Conservation (phyloP, 805 yeast genomes). For the Kregervanrija fluxuum region DNA sequence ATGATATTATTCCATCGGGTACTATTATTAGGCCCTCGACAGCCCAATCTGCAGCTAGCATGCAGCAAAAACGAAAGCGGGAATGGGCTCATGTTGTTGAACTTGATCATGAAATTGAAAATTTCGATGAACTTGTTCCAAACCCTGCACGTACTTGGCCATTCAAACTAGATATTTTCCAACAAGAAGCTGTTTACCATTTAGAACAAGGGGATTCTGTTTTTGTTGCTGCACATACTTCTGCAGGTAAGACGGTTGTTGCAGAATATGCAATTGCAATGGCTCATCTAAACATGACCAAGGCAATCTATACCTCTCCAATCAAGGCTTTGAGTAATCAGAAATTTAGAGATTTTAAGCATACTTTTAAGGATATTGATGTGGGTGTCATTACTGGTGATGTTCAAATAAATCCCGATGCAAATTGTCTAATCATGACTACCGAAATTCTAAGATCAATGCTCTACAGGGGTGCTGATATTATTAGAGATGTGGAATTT, state of each 20-base stretch:
- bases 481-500: conserved; percentile 99
- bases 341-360: conserved; percentile 88
- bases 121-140: conserved; percentile 84
- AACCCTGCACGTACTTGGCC: conserved; percentile 94
- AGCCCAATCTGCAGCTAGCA: conserved; percentile 2
- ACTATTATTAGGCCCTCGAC: conserved; percentile 21
- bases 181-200: conserved; percentile 94
- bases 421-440: conserved; percentile 97
- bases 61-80: conserved; percentile 23
- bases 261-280: conserved; percentile 98
- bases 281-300: conserved; percentile 94
- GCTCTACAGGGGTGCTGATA: conserved; percentile 96
- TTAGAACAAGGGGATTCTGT: conserved; percentile 97
- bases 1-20: conserved; percentile 22
- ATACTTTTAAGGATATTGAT: conserved; percentile 81
- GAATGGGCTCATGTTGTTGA: conserved; percentile 97
- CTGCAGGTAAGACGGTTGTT: conserved; percentile 97
- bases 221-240: conserved; percentile 97
- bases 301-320: conserved; percentile 94
- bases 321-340: conserved; percentile 93
- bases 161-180: conserved; percentile 88
- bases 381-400: conserved; percentile 99
- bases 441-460: conserved; percentile 95
- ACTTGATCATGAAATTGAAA: conserved; percentile 70
- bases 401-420: conserved; percentile 96